A percentile compares a stretch with the other conserved stretches of the same genome.
Conservation (phyloP, 2,329 filamentous ascomycete genomes). For the Scedosporium apiospermum region DNA sequence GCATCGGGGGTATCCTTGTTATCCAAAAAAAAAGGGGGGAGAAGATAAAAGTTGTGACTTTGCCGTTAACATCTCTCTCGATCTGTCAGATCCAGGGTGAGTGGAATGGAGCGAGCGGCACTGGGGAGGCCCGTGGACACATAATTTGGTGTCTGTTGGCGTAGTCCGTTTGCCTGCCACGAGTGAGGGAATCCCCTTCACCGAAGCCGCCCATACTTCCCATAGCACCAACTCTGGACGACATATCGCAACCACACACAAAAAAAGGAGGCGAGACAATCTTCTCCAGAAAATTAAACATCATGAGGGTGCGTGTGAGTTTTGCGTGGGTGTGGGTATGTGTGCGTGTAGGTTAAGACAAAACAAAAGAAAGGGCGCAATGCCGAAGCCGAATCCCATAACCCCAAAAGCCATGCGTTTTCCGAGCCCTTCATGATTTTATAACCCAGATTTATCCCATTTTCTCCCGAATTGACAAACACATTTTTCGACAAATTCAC, state of each 20-base stretch:
- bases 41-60: not conserved
- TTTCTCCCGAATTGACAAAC: not conserved
- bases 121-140: too few relatives aligned
- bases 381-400: conserved; percentile 8
- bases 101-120: not conserved
- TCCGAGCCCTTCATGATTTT: conserved; percentile 1
- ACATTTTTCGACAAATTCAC: not conserved
- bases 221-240: not conserved
- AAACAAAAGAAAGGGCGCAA: conserved; percentile 9
- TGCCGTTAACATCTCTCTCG: conserved; percentile 6
- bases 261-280: not conserved
- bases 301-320: not conserved
- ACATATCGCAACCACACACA: not conserved
- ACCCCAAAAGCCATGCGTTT: conserved; percentile 5
- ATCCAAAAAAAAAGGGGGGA: not conserved
- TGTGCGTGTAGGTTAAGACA: conserved; percentile 2
- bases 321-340: not conserved
- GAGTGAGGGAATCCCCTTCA: not conserved
- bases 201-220: not conserved
- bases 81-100: not conserved
- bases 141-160: too few relatives aligned
- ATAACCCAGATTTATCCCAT: not conserved
- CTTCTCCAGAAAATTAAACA: not conserved
- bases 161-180: not conserved
- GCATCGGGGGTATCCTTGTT: not conserved